phyloP scores from a whole-genome alignment of 1,284 basidiomycete genomes.

The Taiwanofungus camphoratus region DNA sequence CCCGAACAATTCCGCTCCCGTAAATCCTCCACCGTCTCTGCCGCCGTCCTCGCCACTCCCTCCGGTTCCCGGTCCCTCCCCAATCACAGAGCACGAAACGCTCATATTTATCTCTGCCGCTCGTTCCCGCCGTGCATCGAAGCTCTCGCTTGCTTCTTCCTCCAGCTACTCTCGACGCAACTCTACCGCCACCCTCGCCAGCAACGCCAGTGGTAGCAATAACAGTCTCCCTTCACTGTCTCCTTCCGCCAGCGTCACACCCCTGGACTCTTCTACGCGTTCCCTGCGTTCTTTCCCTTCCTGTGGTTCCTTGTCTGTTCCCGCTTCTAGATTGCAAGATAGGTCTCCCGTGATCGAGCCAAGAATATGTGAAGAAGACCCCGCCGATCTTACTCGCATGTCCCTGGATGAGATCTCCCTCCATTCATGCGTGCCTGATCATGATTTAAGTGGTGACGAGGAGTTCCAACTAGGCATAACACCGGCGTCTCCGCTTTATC shows the following conservation, averaged over 20 bases:
- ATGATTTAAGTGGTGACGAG: constrained; percentile 22
- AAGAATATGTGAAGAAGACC: constrained; percentile 26
- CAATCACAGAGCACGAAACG: constrained; percentile 40
- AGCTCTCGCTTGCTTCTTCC: constrained; percentile 28
- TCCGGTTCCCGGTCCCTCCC: constrained; percentile 45
- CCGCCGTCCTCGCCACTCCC: constrained; percentile 46
- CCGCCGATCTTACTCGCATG: constrained; percentile 24
- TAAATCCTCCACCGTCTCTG: constrained; percentile 37
- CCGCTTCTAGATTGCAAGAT: constrained; percentile 11
- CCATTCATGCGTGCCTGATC: constrained; percentile 17
- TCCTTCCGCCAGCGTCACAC: constrained; percentile 17
- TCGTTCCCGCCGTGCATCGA: constrained; percentile 31
- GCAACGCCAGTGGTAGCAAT: constrained; percentile 17
- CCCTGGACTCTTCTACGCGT: constrained; percentile 19
- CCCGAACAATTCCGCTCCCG: constrained; percentile 9
- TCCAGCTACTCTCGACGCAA: constrained; percentile 27
- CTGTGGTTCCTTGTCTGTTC: constrained; percentile 23
- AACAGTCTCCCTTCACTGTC: constrained; percentile 18
- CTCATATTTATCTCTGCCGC: constrained; percentile 35
- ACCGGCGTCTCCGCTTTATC: constrained; percentile 10
- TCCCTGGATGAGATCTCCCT: constrained; percentile 25
- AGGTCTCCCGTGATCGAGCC: constrained; percentile 21
- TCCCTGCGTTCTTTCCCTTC: constrained; percentile 28
- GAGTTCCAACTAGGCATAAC: constrained; percentile 17
- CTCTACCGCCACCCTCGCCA: constrained; percentile 24